Conservation (phyloP, 345 rosid species). For the Citrus glauca region DNA sequence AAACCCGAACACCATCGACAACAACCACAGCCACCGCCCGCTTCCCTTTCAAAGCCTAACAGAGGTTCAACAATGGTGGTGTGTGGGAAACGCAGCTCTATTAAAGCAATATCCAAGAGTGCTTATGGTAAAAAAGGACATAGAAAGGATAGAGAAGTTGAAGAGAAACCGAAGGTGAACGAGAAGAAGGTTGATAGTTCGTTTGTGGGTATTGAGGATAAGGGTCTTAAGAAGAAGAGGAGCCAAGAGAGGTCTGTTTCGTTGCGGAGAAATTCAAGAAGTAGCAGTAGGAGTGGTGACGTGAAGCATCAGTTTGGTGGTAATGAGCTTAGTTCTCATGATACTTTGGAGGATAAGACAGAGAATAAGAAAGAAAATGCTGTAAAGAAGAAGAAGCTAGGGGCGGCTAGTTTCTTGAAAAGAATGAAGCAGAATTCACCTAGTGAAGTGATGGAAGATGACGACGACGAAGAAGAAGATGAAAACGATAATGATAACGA, state of each 20-base stretch:
- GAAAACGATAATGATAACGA: constrained; percentile 11
- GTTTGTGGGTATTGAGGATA: constrained; percentile 13
- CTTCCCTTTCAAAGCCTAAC: constrained; percentile 17
- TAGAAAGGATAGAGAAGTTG: constrained; percentile 12
- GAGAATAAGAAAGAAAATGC: constrained; percentile 29
- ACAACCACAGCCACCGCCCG: background rate
- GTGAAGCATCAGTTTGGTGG: constrained; percentile 34
- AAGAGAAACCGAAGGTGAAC: constrained; percentile 19
- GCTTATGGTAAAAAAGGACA: constrained; percentile 13
- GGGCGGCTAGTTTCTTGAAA: constrained; percentile 45
- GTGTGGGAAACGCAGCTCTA: constrained; percentile 28
- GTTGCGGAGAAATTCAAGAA: constrained; percentile 15
- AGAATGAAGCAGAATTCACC: constrained; percentile 53
- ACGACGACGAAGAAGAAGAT: constrained; percentile 7
- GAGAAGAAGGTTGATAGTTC: constrained; percentile 16
- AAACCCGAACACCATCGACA: constrained; percentile 7
- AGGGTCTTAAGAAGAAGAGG: constrained; percentile 27
- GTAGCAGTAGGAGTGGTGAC: constrained; percentile 22
- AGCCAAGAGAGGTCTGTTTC: constrained; percentile 26
- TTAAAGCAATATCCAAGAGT: constrained; percentile 16
- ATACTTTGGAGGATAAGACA: constrained; percentile 26
- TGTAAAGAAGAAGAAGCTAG: constrained; percentile 31
- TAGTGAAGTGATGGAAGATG: constrained; percentile 11
- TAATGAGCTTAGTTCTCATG: constrained; percentile 54
- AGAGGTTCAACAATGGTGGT: constrained; percentile 28